phyloP scores from a whole-genome alignment of 164 flowering plant genomes.

The Vitis cinerea region DNA sequence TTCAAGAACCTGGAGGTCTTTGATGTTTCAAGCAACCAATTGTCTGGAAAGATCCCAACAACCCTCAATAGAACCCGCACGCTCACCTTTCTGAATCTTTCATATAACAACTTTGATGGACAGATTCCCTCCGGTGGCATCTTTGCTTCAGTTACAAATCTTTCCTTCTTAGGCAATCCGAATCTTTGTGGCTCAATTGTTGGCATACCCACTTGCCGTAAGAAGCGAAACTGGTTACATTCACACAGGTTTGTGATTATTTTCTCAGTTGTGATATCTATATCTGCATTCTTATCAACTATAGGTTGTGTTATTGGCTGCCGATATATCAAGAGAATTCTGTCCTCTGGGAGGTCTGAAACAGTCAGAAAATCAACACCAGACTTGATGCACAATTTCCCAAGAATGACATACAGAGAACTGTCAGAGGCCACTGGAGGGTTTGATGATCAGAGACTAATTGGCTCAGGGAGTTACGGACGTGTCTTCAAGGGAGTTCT shows the following conservation, averaged over 20 bases:
- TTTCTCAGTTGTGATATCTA: slow-evolving; percentile 21
- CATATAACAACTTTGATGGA: slow-evolving; percentile 50
- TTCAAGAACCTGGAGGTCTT: slow-evolving; percentile 40
- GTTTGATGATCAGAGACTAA: slow-evolving; percentile 29
- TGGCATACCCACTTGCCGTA: slow-evolving; percentile 31
- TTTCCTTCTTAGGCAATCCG: slow-evolving; percentile 43
- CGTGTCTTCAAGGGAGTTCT: slow-evolving; percentile 44
- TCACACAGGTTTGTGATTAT: slow-evolving; percentile 27
- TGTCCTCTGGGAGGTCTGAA: slow-evolving; percentile 11
- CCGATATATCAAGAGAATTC: slow-evolving; percentile 15
- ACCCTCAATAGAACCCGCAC: slow-evolving; percentile 29
- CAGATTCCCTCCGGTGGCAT: slow-evolving; percentile 42
- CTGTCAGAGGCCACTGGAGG: slow-evolving; percentile 44
- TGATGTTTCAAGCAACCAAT: slow-evolving; percentile 45
- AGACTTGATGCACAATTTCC: slow-evolving; percentile 31
- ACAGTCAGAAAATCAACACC: slow-evolving; percentile 20
- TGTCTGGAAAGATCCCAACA: slow-evolving; percentile 44
- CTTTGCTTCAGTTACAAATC: slow-evolving; percentile 23
- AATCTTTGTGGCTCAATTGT: slow-evolving; percentile 42
- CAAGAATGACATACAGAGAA: slow-evolving; percentile 38
- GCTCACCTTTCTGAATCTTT: slow-evolving; percentile 48
- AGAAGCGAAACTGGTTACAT: slow-evolving; percentile 15
- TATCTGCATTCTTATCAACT: slow-evolving; percentile 24
- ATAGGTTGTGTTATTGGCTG: slow-evolving; percentile 32
- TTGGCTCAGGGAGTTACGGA: slow-evolving; percentile 50